These are phyloP conservation scores for Talaromyces adpressus DNA, from an alignment of 495 filamentous ascomycete genomes.

Conservation along the genomic window DNA sequence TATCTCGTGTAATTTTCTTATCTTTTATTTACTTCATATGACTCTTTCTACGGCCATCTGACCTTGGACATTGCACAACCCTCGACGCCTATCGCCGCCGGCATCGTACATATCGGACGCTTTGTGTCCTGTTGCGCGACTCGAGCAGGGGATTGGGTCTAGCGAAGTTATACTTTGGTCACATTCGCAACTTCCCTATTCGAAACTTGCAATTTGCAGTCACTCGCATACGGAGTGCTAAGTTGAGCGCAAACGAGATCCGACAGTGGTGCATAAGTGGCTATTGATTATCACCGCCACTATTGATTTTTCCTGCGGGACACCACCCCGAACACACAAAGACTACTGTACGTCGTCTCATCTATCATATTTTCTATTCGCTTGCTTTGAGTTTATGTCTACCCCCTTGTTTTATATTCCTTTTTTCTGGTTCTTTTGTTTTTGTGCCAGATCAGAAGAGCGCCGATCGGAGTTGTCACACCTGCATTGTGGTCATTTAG, in stretches of 20 bases:
- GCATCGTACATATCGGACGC: background rate
- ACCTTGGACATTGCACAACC: background rate
- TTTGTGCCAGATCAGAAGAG: background rate
- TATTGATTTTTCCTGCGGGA: background rate
- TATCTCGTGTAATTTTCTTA: background rate
- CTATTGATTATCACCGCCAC: constrained; percentile 6
- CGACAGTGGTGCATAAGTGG: background rate
- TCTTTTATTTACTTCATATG: background rate
- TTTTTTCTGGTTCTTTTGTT: constrained; percentile 3
- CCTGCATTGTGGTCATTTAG: background rate
- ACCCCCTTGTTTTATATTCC: background rate
- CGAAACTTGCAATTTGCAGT: background rate
- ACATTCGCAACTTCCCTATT: background rate
- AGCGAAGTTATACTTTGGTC: background rate
- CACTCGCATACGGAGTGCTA: too few species aligned
- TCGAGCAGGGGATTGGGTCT: background rate
- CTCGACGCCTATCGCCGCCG: background rate
- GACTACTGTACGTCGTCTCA: constrained; percentile 4
- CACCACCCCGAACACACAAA: background rate
- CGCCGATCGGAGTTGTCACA: background rate
- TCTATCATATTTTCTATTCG: constrained; percentile 3
- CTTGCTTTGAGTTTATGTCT: too few species aligned
- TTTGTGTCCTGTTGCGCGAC: background rate
- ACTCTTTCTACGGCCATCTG: background rate
- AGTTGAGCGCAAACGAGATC: too few species aligned